Base-by-base conservation (phyloP, 2,329 filamentous ascomycete species). In the Fusarium proliferatum region DNA sequence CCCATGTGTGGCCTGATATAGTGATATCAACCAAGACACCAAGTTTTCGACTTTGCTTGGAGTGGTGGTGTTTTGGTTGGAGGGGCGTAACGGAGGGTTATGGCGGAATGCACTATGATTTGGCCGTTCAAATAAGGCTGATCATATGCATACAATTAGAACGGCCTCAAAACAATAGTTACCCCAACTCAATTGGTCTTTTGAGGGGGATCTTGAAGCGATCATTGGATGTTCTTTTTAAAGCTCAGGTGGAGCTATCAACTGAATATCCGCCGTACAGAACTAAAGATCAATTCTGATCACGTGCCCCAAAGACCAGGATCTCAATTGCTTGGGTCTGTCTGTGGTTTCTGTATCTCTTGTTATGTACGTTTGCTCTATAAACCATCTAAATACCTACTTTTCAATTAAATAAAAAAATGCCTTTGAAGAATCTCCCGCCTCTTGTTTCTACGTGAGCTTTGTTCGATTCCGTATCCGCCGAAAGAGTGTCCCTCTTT, bases 181-280 rank as follows among this genome's bases (percentile, higher is more conserved):
- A n/a, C 38, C 42, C 21, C 43, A 60, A 33, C 36, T 55, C 43
- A 53, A 51, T 53, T 66, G n/a, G 26, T 21, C 21, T 41, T 23
- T 21, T 21, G 15, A 30, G 30, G n/a, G 43, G 36, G 48, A 17
- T 49, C 30, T 57, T 30, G 30, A 45, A 38, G 26, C 46, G 42
- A 63, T 42, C 48, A 59, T 45, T 57, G 45, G 42, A 36, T 30
- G 53, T 64, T 72, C 70, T 57, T 67, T 56, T 48, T 30, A 28
- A 57, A 61, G 71, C 67, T 68, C 15, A 38, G n/a, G 71, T 64
- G 71, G 71, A 61, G 65, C 51, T 17, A 39, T 59, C n/a, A 52
- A 48, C 28, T 41, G 38, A 8, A 52, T 52, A 28, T 38, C 17
- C 19, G 13, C 36, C 12, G 13, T 48, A 48, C 45, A 30, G 48